Percentiles rank a stretch among this genome's conserved stretches.
Conservation (phyloP, 805 yeast genomes). For the Suhomyces faveliae region DNA sequence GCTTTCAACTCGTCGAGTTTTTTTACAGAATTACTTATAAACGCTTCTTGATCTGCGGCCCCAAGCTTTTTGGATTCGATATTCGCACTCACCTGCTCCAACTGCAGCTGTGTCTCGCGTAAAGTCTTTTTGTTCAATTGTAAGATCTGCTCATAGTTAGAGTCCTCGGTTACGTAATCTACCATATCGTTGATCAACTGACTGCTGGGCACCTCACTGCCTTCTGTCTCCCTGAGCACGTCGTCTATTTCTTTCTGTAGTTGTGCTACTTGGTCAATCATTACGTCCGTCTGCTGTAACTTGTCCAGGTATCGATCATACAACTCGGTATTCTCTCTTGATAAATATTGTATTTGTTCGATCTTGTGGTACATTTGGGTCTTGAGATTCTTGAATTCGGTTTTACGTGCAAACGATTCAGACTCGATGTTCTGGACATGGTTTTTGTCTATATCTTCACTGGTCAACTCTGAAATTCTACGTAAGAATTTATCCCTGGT, state of each 20-base stretch:
- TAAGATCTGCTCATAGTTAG: background rate
- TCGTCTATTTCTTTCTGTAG: conserved; percentile 20
- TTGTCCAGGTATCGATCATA: conserved; percentile 25
- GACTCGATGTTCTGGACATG: conserved; percentile 22
- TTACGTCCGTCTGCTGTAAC: conserved; percentile 22
- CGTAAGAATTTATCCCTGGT: conserved; percentile 66
- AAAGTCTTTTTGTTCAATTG: conserved; percentile 1
- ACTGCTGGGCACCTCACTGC: conserved; percentile 2
- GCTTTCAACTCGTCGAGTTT: conserved; percentile 5
- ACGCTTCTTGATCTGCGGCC: conserved; percentile 9
- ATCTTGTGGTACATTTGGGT: conserved; percentile 26
- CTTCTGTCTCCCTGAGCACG: conserved; percentile 8
- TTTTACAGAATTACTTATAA: conserved; percentile 3
- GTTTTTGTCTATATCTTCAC: conserved; percentile 15
- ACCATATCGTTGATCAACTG: conserved; percentile 8
- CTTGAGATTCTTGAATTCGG: conserved; percentile 24
- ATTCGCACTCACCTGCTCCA: background rate
- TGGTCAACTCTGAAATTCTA: conserved; percentile 39
- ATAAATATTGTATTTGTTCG: conserved; percentile 26
- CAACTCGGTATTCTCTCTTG: conserved; percentile 25
- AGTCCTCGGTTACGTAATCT: conserved; percentile 3
- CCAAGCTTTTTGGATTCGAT: conserved; percentile 5
- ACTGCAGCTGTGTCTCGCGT: background rate
- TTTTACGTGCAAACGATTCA: conserved; percentile 21
- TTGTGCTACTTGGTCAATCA: conserved; percentile 21